Base-by-base conservation (phyloP, 2,329 filamentous ascomycete species). In the Sporothrix pseudoabietina region DNA sequence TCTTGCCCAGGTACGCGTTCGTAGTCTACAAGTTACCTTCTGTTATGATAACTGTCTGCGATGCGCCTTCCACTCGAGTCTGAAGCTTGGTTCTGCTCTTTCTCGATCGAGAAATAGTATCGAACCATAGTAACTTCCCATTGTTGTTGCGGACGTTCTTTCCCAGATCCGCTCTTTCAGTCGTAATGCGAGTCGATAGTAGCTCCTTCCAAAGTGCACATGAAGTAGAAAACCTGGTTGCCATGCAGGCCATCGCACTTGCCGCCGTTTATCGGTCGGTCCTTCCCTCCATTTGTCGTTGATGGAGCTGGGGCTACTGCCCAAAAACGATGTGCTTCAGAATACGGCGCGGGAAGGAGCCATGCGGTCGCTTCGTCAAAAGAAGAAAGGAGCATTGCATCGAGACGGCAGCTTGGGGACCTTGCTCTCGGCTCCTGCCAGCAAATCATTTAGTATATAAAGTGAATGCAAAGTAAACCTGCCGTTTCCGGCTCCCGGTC, bases 381-480 rank as follows among this genome's bases (percentile, higher is more conserved):
- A 41, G 16, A 39, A 69, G 49, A 30, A 55, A 72, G 32, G 47
- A 57, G 35, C 47, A 52, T 32, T 3, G n/a, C 14, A 41, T 41
- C 22, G 26, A 10, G n/a, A 30, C 26, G 19, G 14, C 6, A 32
- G 19, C 12, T 22, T 47, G 32, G 26, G n/a, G 41, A 8, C 41
- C 19, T 12, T 12, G 4, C n/a, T 32, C 16, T 57, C 47, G 72
- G 55, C 66, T 57, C 55, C 35, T 73, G 55, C 57, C 44, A 70
- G 54, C 72, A 22, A 70, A 65, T 70, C 72, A 63, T 54, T 73
- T n/a, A 19, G 8, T 44, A 22, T 12, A 30, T 19, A 16, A 10
- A 49, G 30, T 35, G 71, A 32, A 22, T 12, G 44, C 26, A 16
- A 10, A 49, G 30, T 35, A 63, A 32, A 30, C 71, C 52, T 69